Percentiles rank a stretch among this genome's conserved stretches.
Conservation (phyloP, 331 rosid genomes). For the Rhamnella rubrinervis region DNA sequence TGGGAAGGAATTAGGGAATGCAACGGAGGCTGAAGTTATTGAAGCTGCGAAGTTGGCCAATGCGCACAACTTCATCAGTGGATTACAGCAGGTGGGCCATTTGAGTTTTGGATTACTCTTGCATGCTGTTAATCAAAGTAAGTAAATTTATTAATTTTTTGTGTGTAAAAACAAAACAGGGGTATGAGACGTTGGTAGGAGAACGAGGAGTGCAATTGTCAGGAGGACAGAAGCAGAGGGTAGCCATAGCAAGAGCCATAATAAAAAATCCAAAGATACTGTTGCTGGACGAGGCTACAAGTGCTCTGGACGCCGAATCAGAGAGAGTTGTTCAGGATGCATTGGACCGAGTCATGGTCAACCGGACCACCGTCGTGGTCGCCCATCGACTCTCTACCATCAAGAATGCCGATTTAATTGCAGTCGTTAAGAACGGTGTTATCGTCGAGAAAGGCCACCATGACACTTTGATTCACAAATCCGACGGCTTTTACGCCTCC, state of each 20-base stretch:
- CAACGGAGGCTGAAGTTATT: slow-evolving; percentile 63
- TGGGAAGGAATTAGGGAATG: slow-evolving; percentile 59
- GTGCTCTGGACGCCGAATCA: slow-evolving; percentile 72
- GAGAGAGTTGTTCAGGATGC: slow-evolving; percentile 92
- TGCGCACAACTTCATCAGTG: slow-evolving; percentile 69
- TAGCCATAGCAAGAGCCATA: slow-evolving; percentile 81
- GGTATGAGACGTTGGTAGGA: slow-evolving; percentile 74
- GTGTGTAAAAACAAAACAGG: slow-evolving; percentile 26
- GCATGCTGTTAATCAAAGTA: too few species aligned
- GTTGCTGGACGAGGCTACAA: slow-evolving; percentile 54
- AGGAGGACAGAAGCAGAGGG: slow-evolving; percentile 84
- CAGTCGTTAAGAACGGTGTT: slow-evolving; percentile 81
- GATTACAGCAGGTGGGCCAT: slow-evolving; percentile 50
- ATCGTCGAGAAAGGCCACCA: slow-evolving; percentile 85
- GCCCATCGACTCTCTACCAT: slow-evolving; percentile 86
- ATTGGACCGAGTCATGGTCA: slow-evolving; percentile 68
- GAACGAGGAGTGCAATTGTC: slow-evolving; percentile 81
- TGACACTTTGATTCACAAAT: slow-evolving; percentile 54
- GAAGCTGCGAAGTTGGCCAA: slow-evolving; percentile 66
- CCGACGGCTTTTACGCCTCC: slow-evolving; percentile 81
- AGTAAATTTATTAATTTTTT: too few species aligned
- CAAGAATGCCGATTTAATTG: slow-evolving; percentile 75
- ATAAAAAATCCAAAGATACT: slow-evolving; percentile 76
- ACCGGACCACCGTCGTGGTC: slow-evolving; percentile 72
- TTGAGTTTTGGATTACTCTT: not conserved